Evolutionary conservation across 129 eudicot species (phyloP), one percentile per base, ranked within the genome.

Genomic region (Ambrosia artemisiifolia): DNA sequence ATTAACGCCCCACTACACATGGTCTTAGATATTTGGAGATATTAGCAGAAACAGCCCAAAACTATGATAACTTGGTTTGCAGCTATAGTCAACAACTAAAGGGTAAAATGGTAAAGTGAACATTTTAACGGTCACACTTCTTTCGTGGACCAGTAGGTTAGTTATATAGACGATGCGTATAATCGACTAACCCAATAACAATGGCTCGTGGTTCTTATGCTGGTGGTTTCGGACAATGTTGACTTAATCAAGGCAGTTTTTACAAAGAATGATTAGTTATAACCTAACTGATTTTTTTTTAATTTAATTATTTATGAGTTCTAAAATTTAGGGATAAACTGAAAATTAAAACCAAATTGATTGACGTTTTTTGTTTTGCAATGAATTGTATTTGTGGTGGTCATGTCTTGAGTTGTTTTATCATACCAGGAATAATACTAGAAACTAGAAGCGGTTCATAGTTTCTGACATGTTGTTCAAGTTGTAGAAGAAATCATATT

Each of bases 1-100:
- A n/a, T n/a, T n/a, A n/a, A n/a, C n/a, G n/a, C n/a, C n/a, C n/a
- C n/a, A n/a, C n/a, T n/a, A n/a, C n/a, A n/a, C n/a, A n/a, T n/a
- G n/a, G n/a, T n/a, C n/a, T n/a, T n/a, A 8, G 57, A 42, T 16
- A 49, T 75, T 32, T n/a, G 38, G 47, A 65, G 20, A 54, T 44
- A 56, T 32, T 54, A 66, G 67, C 50, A 11, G 17, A 66, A 56
- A 67, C 69, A 32, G 44, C 80, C 47, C 66, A 40, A 30, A 55
- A 60, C 61, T 67, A 44, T 66, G 46, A 17, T 54, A 42, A 28
- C 28, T 4, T 65, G 60, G 28, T 53, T 53, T 18, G 32, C 32
- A 53, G 18, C 60, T 53, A 53, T 53, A 53, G 12, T 53, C 5
- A 18, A 19, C 53, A 35, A 20, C 36, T 16, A 43, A 30, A 32